Percentiles rank a stretch among this genome's conserved stretches.
Conservation (phyloP, 345 rosid species). For the Psidium friedrichsthalianum region DNA sequence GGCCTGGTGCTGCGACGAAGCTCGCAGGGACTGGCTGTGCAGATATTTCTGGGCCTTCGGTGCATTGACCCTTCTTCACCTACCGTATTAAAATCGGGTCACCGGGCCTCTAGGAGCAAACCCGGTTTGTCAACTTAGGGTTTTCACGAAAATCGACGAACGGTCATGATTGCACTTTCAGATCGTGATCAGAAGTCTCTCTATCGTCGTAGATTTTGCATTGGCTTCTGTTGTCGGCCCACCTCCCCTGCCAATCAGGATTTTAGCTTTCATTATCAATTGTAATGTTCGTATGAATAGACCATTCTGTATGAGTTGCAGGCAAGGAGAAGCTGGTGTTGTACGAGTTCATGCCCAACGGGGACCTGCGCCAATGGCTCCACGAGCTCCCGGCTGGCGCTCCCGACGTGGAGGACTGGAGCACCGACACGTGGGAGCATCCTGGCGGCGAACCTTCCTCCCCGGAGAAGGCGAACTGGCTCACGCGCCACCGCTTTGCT, state of each 20-base stretch:
- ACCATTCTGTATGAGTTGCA: not conserved
- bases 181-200: not conserved
- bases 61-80: not conserved
- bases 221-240: not conserved
- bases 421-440: slow-evolving; percentile 84
- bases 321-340: slow-evolving; percentile 78
- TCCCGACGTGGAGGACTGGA: slow-evolving; percentile 91
- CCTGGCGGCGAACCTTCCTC: slow-evolving; percentile 13
- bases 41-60: not conserved
- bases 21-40: not conserved
- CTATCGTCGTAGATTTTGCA: not conserved
- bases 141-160: not conserved
- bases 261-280: not conserved
- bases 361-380: slow-evolving; percentile 84
- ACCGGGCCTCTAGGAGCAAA: slow-evolving; percentile 9
- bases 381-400: slow-evolving; percentile 84
- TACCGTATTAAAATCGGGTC: slow-evolving; percentile 16
- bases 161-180: not conserved
- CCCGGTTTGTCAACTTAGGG: not conserved
- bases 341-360: slow-evolving; percentile 78
- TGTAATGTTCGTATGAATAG: not conserved
- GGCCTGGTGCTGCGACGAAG: not conserved
- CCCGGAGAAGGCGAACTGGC: slow-evolving; percentile 58
- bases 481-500: slow-evolving; percentile 73
- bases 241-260: no score